A percentile compares a stretch with the other conserved stretches of the same genome.
These are phyloP conservation scores for Annulohypoxylon maeteangense DNA, from an alignment of 495 filamentous ascomycete species.

Conservation along the genomic window DNA sequence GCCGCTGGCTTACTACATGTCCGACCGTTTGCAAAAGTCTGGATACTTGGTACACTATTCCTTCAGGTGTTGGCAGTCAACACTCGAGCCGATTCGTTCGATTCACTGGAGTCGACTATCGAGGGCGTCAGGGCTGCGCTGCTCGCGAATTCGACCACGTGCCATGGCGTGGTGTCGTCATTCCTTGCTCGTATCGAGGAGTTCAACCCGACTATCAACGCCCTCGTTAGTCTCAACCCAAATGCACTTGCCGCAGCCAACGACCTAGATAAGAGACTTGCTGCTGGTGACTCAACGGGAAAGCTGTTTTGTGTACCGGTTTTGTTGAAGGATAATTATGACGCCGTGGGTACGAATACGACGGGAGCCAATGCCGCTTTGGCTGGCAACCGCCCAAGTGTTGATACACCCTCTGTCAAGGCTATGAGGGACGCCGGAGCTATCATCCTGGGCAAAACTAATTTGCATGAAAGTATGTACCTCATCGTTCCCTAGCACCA, in stretches of 20 bases:
- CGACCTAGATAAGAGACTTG: conserved; percentile 56
- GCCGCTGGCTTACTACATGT: conserved; percentile 20
- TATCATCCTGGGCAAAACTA: conserved; percentile 73
- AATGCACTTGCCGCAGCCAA: conserved; percentile 61
- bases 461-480: conserved; percentile 64
- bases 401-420: conserved; percentile 61
- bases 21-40: conserved; percentile 14
- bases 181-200: conserved; percentile 66
- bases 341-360: conserved; percentile 63
- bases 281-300: conserved; percentile 56
- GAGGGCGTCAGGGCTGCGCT: conserved; percentile 63
- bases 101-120: conserved; percentile 67
- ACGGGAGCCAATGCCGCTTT: conserved; percentile 65
- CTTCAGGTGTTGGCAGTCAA: conserved; percentile 5
- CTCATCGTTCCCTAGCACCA: neutral
- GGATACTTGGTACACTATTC: conserved; percentile 17
- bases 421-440: conserved; percentile 66
- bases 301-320: conserved; percentile 68
- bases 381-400: conserved; percentile 52
- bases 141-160: conserved; percentile 59
- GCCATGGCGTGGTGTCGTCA: conserved; percentile 61
- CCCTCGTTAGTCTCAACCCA: conserved; percentile 65
- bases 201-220: conserved; percentile 66
- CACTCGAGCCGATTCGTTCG: conserved; percentile 48
- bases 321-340: conserved; percentile 72